Conservation (phyloP, 441 rosid species). For the Kokia cookei region DNA sequence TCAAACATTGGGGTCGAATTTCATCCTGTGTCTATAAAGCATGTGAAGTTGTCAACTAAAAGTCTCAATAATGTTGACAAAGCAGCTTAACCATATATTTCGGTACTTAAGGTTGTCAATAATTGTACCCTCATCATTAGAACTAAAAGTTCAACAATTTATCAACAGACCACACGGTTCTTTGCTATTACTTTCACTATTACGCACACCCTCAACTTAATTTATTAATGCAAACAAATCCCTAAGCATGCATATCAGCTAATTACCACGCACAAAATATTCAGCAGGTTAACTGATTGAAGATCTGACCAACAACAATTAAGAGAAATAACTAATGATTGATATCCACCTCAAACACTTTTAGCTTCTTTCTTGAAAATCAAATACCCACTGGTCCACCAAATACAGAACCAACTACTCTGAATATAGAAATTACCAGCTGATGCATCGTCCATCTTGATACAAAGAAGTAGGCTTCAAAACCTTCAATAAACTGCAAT, state of each 20-base stretch:
- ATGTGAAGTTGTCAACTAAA: neutral
- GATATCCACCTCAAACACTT: neutral
- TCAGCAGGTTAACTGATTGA: neutral
- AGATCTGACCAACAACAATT: neutral
- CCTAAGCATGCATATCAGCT: neutral
- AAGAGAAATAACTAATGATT: neutral
- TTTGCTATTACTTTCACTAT: neutral
- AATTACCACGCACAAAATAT: neutral
- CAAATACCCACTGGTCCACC: neutral
- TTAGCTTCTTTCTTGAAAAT: neutral
- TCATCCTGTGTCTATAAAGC: neutral
- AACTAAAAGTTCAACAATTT: neutral
- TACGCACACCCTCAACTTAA: neutral
- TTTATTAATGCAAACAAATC: neutral
- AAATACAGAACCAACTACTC: neutral
- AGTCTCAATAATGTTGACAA: neutral
- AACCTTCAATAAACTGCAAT: slow-evolving; percentile 85
- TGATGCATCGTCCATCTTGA: slow-evolving; percentile 94
- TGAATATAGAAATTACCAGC: slow-evolving; percentile 43
- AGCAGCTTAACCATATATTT: neutral
- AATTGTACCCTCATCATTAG: neutral
- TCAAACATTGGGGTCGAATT: neutral
- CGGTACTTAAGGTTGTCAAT: neutral
- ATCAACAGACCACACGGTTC: neutral
- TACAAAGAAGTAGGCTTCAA: slow-evolving; percentile 80